Conservation (phyloP, 169 alveolate genomes). For the Plasmodium coatneyi region DNA sequence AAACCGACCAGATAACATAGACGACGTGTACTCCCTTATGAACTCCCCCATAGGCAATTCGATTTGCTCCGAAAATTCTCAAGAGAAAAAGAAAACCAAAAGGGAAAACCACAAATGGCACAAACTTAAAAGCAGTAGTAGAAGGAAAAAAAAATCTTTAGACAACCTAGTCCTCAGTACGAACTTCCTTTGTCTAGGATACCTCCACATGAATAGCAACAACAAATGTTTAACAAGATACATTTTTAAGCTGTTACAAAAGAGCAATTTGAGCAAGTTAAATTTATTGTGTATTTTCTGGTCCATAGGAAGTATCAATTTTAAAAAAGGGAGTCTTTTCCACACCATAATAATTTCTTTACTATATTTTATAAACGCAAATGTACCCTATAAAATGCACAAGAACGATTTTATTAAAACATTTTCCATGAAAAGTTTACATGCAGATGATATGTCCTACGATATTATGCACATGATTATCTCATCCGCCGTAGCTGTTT, state of each 20-base stretch:
- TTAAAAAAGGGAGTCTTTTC: constrained; percentile 63
- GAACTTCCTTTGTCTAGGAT: constrained; percentile 56
- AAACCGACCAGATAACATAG: not conserved
- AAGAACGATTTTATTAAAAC: constrained; percentile 46
- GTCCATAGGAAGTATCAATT: constrained; percentile 65
- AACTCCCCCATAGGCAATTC: constrained; percentile 16
- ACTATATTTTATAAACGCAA: constrained; percentile 44
- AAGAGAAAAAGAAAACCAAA: not conserved
- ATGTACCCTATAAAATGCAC: constrained; percentile 65
- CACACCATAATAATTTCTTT: constrained; percentile 33
- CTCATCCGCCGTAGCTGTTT: constrained; percentile 48
- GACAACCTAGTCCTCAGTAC: constrained; percentile 66
- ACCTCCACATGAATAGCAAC: constrained; percentile 51
- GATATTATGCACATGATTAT: constrained; percentile 39
- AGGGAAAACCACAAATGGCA: not conserved
- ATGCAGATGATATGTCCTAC: constrained; percentile 30
- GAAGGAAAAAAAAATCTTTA: constrained; percentile 24
- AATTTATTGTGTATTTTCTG: constrained; percentile 64
- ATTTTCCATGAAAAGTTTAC: constrained; percentile 4
- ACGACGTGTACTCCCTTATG: constrained; percentile 15
- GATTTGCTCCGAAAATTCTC: not conserved
- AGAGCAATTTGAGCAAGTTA: constrained; percentile 43
- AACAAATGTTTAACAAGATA: constrained; percentile 40
- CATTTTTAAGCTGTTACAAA: constrained; percentile 50
- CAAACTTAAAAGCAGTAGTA: not conserved